Evolutionary conservation across 140 eudicot species (phyloP).

Genomic region (Bidens hawaiensis): DNA sequence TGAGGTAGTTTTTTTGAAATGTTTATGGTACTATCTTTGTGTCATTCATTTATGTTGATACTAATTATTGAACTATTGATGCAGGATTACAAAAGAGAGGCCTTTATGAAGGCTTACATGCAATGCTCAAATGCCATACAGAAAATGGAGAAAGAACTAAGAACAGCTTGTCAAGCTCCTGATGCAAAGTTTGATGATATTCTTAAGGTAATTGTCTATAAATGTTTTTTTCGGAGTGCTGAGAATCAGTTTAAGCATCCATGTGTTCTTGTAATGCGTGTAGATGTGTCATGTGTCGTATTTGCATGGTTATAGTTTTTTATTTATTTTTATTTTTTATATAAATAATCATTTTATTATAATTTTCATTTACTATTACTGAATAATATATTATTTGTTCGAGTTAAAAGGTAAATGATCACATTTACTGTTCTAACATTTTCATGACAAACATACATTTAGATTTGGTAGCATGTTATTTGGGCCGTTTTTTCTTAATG

Average conservation of each 20-base stretch:
- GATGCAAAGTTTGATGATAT: conserved; percentile 66
- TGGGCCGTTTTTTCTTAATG: background rate
- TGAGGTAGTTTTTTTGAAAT: conserved; percentile 48
- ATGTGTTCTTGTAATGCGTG: too few species aligned
- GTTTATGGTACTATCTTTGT: background rate
- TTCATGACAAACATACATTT: background rate
- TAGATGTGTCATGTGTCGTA: background rate
- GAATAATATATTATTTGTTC: background rate
- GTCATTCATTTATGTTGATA: conserved; percentile 4
- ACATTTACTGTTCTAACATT: background rate
- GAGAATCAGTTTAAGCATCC: background rate
- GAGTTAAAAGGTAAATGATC: background rate
- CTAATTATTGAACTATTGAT: conserved; percentile 22
- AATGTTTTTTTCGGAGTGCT: conserved; percentile 2
- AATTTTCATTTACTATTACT: background rate
- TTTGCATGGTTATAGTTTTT: too few species aligned
- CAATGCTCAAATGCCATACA: conserved; percentile 76
- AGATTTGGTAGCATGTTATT: conserved; percentile 5
- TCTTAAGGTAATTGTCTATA: conserved; percentile 48
- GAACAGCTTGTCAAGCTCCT: conserved; percentile 73
- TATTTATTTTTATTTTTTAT: too few species aligned
- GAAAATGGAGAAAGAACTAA: conserved; percentile 81
- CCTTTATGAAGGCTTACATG: conserved; percentile 86
- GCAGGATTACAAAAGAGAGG: conserved; percentile 91
- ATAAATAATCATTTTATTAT: too few species aligned